These are phyloP conservation scores for Boletus rex-veris DNA, from an alignment of 768 basidiomycete genomes.

Conservation along the genomic window DNA sequence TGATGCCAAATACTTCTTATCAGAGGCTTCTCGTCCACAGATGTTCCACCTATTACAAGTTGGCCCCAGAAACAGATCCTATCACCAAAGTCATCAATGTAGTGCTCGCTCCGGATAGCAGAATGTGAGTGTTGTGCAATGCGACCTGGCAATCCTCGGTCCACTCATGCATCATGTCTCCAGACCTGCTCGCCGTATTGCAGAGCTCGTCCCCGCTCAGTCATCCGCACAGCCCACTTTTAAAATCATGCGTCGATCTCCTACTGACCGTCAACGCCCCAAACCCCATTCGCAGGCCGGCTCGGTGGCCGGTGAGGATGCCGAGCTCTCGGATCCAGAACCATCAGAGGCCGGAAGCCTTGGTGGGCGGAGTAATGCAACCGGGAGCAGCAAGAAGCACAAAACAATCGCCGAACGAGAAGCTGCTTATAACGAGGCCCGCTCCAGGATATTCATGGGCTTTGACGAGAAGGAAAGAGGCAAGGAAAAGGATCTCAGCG, in stretches of 20 bases:
- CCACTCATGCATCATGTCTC: constrained; percentile 14
- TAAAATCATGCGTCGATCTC: constrained; percentile 79
- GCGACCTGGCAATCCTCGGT: neutral
- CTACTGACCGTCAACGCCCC: constrained; percentile 50
- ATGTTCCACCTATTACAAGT: constrained; percentile 76
- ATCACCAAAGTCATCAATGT: constrained; percentile 62
- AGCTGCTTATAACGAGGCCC: constrained; percentile 85
- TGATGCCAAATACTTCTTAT: constrained; percentile 72
- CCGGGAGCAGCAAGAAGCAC: constrained; percentile 61
- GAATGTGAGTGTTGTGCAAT: constrained; percentile 55
- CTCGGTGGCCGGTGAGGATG: constrained; percentile 72
- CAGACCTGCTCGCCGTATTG: constrained; percentile 68
- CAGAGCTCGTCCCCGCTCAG: constrained; percentile 77
- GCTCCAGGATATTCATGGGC: constrained; percentile 81
- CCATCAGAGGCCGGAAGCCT: constrained; percentile 79
- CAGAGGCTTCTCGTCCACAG: constrained; percentile 84
- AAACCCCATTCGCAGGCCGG: constrained; percentile 67
- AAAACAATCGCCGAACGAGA: constrained; percentile 84
- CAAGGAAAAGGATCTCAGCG: constrained; percentile 69
- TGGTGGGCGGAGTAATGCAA: constrained; percentile 63
- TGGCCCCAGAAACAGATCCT: constrained; percentile 67
- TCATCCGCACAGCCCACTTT: constrained; percentile 69
- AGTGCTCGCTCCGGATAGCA: constrained; percentile 55
- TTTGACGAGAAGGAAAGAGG: constrained; percentile 69
- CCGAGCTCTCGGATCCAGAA: constrained; percentile 72